A percentile compares a stretch with the other conserved stretches of the same genome.
phyloP scores from a whole-genome alignment of 2,329 filamentous ascomycete species.

The Sphaerulina populicola region DNA sequence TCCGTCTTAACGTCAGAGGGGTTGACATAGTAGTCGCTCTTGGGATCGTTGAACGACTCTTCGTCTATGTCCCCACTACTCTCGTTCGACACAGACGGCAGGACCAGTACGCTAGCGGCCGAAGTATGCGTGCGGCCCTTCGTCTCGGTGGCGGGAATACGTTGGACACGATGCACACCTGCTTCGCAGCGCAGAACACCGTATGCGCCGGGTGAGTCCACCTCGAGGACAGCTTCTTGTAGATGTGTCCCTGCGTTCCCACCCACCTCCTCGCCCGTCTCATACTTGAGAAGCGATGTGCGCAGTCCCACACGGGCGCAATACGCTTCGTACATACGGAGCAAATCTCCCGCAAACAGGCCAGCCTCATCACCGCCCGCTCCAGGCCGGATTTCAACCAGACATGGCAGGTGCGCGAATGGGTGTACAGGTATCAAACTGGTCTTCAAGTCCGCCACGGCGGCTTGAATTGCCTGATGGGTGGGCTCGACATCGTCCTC shows the following conservation, averaged over 20 bases:
- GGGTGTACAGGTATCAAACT: conserved; percentile 80
- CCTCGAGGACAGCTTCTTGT: conserved; percentile 78
- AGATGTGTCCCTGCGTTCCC: conserved; percentile 59
- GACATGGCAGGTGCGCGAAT: conserved; percentile 80
- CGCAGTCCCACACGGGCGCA: conserved; percentile 62
- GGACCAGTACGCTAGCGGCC: conserved; percentile 82
- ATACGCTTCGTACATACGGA: conserved; percentile 81
- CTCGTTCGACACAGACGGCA: conserved; percentile 67
- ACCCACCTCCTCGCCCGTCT: conserved; percentile 55
- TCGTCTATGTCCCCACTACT: conserved; percentile 44
- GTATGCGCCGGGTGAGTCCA: conserved; percentile 70
- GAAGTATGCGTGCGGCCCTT: conserved; percentile 90
- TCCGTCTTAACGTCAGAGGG: conserved; percentile 73
- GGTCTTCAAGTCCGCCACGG: conserved; percentile 62
- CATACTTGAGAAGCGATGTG: conserved; percentile 66
- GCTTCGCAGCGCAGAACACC: conserved; percentile 76
- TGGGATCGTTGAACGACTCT: conserved; percentile 66
- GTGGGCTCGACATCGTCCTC: conserved; percentile 64
- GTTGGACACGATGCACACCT: conserved; percentile 90
- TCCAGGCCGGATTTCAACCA: conserved; percentile 85
- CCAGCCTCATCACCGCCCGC: conserved; percentile 86
- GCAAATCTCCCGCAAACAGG: conserved; percentile 77
- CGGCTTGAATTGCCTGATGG: conserved; percentile 50
- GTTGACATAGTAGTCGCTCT: conserved; percentile 85
- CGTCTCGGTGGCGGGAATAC: conserved; percentile 81